Evolutionary conservation across 2,329 filamentous ascomycete genomes (phyloP).

Genomic region (Talaromyces atroroseus): DNA sequence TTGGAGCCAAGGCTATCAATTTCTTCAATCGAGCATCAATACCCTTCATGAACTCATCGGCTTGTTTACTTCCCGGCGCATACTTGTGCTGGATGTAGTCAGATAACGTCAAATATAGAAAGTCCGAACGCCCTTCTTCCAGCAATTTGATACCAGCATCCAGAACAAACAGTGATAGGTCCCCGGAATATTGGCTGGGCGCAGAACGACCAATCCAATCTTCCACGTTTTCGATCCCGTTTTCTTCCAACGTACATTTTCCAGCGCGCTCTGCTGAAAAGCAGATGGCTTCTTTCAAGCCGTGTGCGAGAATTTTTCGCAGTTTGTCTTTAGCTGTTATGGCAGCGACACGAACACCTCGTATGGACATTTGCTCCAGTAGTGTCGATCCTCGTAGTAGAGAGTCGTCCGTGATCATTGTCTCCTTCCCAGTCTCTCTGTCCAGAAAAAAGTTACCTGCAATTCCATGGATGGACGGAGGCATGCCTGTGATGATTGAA

Average conservation of each 20-base stretch:
- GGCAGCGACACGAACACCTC: constrained; percentile 38
- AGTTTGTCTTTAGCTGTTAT: constrained; percentile 45
- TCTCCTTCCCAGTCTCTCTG: constrained; percentile 32
- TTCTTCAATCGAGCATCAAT: constrained; percentile 32
- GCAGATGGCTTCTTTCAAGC: constrained; percentile 32
- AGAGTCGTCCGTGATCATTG: constrained; percentile 39
- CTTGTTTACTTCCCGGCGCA: constrained; percentile 31
- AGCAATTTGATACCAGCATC: constrained; percentile 41
- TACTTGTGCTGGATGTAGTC: constrained; percentile 45
- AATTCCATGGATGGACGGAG: constrained; percentile 38
- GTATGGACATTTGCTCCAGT: constrained; percentile 35
- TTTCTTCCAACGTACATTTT: constrained; percentile 26
- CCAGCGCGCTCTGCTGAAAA: constrained; percentile 35
- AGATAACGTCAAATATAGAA: constrained; percentile 42
- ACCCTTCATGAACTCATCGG: constrained; percentile 34
- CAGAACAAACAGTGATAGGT: constrained; percentile 42
- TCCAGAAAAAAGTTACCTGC: constrained; percentile 44
- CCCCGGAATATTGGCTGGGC: constrained; percentile 40
- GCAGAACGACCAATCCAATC: constrained; percentile 33
- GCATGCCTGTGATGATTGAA: constrained; percentile 41
- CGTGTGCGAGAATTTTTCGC: constrained; percentile 37
- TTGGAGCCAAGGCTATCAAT: constrained; percentile 30
- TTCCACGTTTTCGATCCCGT: constrained; percentile 33
- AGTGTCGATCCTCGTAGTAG: constrained; percentile 40
- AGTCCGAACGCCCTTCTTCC: constrained; percentile 33